These are phyloP conservation scores for Leucocoprinus birnbaumii DNA, from an alignment of 768 basidiomycete genomes.

Conservation along the genomic window DNA sequence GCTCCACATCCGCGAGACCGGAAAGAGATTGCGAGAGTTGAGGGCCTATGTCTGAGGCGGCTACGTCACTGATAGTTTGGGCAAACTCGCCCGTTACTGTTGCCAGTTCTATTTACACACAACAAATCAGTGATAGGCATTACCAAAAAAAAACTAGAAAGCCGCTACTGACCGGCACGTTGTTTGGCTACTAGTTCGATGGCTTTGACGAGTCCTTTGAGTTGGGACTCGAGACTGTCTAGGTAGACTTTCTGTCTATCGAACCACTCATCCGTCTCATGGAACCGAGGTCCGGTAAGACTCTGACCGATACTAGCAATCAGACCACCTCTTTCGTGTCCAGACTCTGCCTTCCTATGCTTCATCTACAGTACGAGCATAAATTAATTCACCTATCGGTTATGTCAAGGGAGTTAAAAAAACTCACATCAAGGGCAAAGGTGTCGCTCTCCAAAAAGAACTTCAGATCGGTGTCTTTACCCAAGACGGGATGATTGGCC, in stretches of 20 bases:
- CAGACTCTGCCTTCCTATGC: slow-evolving; percentile 75
- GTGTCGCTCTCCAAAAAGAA: slow-evolving; percentile 93
- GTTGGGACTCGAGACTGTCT: slow-evolving; percentile 86
- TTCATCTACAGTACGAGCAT: slow-evolving; percentile 61
- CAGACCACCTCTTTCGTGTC: slow-evolving; percentile 77
- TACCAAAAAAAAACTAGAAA: background rate
- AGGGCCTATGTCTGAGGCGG: slow-evolving; percentile 71
- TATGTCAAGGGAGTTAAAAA: background rate
- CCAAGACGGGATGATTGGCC: slow-evolving; percentile 86
- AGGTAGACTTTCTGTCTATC: slow-evolving; percentile 83
- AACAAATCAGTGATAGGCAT: background rate
- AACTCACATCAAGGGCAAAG: slow-evolving; percentile 83
- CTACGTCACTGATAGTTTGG: slow-evolving; percentile 63
- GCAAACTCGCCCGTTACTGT: slow-evolving; percentile 77
- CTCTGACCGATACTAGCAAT: slow-evolving; percentile 83
- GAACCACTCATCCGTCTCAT: slow-evolving; percentile 96
- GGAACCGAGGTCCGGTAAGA: slow-evolving; percentile 75
- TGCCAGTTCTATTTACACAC: slow-evolving; percentile 55
- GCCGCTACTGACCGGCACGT: slow-evolving; percentile 50
- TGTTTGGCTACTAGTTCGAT: slow-evolving; percentile 86
- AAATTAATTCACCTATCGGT: background rate
- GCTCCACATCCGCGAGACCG: slow-evolving; percentile 72
- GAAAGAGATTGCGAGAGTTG: slow-evolving; percentile 69
- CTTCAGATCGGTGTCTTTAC: slow-evolving; percentile 84
- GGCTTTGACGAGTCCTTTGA: slow-evolving; percentile 82